Conservation (phyloP, 2,329 filamentous ascomycete species). For the Blastomyces gilchristii region DNA sequence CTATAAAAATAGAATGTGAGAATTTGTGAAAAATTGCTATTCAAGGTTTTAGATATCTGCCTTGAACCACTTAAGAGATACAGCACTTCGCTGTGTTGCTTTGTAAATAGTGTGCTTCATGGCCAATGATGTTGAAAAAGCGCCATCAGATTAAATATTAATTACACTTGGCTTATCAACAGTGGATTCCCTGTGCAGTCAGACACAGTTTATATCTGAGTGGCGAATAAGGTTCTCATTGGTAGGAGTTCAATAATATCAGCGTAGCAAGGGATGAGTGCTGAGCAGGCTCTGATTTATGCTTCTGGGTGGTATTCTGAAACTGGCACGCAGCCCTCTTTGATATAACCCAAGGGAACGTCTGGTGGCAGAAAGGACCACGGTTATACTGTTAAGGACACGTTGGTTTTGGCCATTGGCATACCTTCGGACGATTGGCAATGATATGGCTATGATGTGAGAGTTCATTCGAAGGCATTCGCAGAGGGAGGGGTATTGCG, state of each 20-base stretch:
- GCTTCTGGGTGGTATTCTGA: neutral
- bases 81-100: no score
- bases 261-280: neutral
- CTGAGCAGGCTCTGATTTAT: neutral
- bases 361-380: neutral
- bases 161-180: neutral
- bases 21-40: neutral
- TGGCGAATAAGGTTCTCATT: no score
- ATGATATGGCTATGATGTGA: neutral
- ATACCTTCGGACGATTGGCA: neutral
- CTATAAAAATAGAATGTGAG: neutral
- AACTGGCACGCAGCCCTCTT: neutral
- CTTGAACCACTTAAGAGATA: neutral
- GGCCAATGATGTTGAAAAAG: neutral
- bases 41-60: neutral
- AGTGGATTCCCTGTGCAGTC: neutral
- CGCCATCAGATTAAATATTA: neutral
- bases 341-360: neutral
- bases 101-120: neutral
- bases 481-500: no score
- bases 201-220: no score
- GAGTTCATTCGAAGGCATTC: neutral
- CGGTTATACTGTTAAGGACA: neutral
- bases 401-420: constrained; percentile 1
- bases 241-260: no score